Percentiles rank a stretch among this genome's conserved stretches.
phyloP scores from a whole-genome alignment of 2,329 filamentous ascomycete species.

The Cladobotryum protrusum region DNA sequence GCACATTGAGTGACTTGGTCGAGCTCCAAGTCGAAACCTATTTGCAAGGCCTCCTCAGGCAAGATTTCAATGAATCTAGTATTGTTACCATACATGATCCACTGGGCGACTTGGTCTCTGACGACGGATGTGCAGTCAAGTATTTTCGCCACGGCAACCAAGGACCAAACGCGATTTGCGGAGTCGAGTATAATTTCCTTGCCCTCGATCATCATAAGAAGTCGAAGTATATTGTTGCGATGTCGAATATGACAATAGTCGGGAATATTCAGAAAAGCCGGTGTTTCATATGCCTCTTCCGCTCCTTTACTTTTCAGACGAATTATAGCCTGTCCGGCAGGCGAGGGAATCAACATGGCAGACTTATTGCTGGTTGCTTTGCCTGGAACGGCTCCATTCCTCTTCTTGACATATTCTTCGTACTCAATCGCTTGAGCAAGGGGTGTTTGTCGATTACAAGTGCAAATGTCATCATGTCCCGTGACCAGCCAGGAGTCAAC shows the following conservation, averaged over 20 bases:
- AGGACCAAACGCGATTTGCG: conserved; percentile 59
- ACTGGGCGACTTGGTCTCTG: conserved; percentile 46
- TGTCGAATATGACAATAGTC: conserved; percentile 63
- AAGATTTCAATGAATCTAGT: conserved; percentile 55
- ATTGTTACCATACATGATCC: conserved; percentile 53
- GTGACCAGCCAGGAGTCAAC: conserved; percentile 25
- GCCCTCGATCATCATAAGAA: conserved; percentile 54
- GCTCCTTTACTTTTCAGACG: not conserved
- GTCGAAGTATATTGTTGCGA: conserved; percentile 54
- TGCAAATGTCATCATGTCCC: conserved; percentile 38
- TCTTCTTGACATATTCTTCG: too few species aligned
- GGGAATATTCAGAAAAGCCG: conserved; percentile 32
- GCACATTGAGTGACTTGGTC: conserved; percentile 38
- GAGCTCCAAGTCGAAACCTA: conserved; percentile 45
- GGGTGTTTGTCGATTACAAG: conserved; percentile 17
- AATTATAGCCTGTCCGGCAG: conserved; percentile 4
- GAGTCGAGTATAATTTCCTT: conserved; percentile 53
- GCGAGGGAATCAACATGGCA: conserved; percentile 4
- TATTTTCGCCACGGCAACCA: conserved; percentile 55
- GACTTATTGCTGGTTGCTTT: not conserved
- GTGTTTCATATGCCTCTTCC: conserved; percentile 16
- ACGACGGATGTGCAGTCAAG: conserved; percentile 45
- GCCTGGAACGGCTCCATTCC: too few species aligned
- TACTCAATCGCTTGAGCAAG: not conserved
- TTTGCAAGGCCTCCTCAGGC: conserved; percentile 54